Base-by-base conservation (phyloP, 73 alveolate genomes). In the Breviolum minutum region DNA sequence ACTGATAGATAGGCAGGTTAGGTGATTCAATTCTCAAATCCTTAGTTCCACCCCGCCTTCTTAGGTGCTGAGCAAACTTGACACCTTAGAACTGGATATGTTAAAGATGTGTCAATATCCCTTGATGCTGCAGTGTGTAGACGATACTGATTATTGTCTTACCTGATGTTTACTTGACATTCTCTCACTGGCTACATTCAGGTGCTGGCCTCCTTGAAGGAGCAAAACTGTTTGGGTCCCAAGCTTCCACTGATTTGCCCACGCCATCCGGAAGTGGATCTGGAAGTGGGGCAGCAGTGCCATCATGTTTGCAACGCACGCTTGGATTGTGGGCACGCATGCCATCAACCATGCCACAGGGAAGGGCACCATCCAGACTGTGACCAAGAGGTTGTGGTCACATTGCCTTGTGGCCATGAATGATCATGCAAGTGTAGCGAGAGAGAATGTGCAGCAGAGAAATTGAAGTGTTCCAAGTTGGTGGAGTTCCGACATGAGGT, bases 191-290 rank as follows among this genome's bases (percentile, higher is more conserved):
- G 54, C 54, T 40, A 40, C 0, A 6, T n/a, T 2, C 62, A 83
- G 92, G 92, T 83, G 54, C 92, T 83, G 71, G 62, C 24, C 10
- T 24, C 71, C 1, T 32, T 89, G 61, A 9, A 66, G 26, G 86
- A 89, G 5, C 24, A 26, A 69, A 86, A 26, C 8, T 66, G 85
- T 17, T 63, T 74, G 10, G 98, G 98, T 29, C 63, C 74, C 22
- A 60, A 76, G 81, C 79, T 92, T 63, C 98, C 98, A 17, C 40
- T 92, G 81, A 54, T 92, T 60, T 92, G 98, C 30, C 98, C 98
- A 11, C 63, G 98, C 16, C 98, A 92, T 62, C 79, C 81, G 5
- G 66, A 60, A 40, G 63, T 92, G 14, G 77, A 30, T 22, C 87
- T 92, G 61, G 91, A 92, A 30, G 82, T 92, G 8, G 98, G 98